Percentiles rank a stretch among this genome's conserved stretches.
These are phyloP conservation scores for Grifola frondosa DNA, from an alignment of 1,284 basidiomycete genomes.

Conservation along the genomic window DNA sequence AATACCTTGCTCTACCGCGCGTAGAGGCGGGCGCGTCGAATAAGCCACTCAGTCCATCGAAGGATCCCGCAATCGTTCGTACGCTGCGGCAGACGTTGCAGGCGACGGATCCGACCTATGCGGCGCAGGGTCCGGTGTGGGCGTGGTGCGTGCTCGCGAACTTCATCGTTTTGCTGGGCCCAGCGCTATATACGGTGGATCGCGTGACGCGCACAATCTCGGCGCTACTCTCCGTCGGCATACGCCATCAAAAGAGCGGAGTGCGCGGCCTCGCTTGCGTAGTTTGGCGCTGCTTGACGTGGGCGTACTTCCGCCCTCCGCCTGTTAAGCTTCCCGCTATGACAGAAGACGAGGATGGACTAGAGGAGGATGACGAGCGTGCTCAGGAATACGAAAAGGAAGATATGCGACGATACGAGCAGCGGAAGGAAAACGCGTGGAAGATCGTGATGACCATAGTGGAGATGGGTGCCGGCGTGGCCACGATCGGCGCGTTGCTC, in stretches of 20 bases:
- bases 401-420: slow-evolving; percentile 24
- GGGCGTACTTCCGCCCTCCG: slow-evolving; percentile 62
- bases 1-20: too few relatives aligned
- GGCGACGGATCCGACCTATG: slow-evolving; percentile 50
- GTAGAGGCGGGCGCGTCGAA: too few relatives aligned
- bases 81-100: slow-evolving; percentile 62
- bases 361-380: slow-evolving; percentile 26
- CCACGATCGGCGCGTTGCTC: slow-evolving; percentile 54
- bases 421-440: slow-evolving; percentile 44
- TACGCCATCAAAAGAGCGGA: slow-evolving; percentile 59
- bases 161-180: slow-evolving; percentile 61
- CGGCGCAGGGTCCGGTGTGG: slow-evolving; percentile 75
- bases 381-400: slow-evolving; percentile 33
- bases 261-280: slow-evolving; percentile 59
- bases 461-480: slow-evolving; percentile 61
- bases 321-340: slow-evolving; percentile 16
- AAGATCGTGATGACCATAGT: slow-evolving; percentile 50
- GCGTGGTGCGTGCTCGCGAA: slow-evolving; percentile 61
- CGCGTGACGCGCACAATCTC: slow-evolving; percentile 48
- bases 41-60: slow-evolving; percentile 26
- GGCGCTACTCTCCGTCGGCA: slow-evolving; percentile 49
- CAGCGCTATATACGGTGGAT: slow-evolving; percentile 46
- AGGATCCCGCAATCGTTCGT: slow-evolving; percentile 56
- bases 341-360: slow-evolving; percentile 29
- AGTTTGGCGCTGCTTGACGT: slow-evolving; percentile 61